Percentiles rank a stretch among this genome's conserved stretches.
phyloP scores from a whole-genome alignment of 495 filamentous ascomycete genomes.

The Melanomma pulvis-pyrius region DNA sequence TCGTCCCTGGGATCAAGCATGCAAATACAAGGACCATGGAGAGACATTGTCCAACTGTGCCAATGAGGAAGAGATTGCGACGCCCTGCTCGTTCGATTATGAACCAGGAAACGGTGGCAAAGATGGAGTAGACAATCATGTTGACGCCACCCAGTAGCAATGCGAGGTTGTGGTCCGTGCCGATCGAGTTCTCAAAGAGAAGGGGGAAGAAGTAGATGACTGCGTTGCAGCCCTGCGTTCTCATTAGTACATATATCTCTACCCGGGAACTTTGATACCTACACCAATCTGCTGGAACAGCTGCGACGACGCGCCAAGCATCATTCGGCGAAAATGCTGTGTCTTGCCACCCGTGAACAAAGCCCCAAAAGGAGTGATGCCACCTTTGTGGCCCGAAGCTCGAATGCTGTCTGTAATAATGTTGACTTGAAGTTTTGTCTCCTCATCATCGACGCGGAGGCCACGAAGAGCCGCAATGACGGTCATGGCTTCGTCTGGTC shows the following conservation, averaged over 20 bases:
- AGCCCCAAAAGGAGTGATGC: slow-evolving; percentile 57
- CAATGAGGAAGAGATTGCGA: slow-evolving; percentile 35
- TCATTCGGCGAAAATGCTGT: slow-evolving; percentile 65
- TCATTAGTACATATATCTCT: background rate
- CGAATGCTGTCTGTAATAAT: slow-evolving; percentile 67
- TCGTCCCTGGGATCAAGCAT: slow-evolving; percentile 29
- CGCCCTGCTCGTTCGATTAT: slow-evolving; percentile 41
- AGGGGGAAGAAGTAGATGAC: slow-evolving; percentile 85
- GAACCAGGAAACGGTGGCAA: slow-evolving; percentile 79
- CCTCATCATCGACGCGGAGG: slow-evolving; percentile 52
- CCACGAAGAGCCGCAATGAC: slow-evolving; percentile 46
- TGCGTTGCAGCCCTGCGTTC: slow-evolving; percentile 64
- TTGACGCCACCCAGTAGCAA: slow-evolving; percentile 78
- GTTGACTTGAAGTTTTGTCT: slow-evolving; percentile 59
- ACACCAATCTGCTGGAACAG: slow-evolving; percentile 77
- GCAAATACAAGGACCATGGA: slow-evolving; percentile 37
- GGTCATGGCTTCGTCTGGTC: slow-evolving; percentile 70
- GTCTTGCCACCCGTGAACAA: slow-evolving; percentile 66
- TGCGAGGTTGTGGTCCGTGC: slow-evolving; percentile 59
- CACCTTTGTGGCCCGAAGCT: slow-evolving; percentile 59
- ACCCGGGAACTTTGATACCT: background rate
- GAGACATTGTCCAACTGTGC: slow-evolving; percentile 43
- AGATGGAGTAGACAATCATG: slow-evolving; percentile 78
- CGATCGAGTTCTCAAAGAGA: slow-evolving; percentile 69
- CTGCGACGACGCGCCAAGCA: slow-evolving; percentile 63